Base-by-base conservation (phyloP, 2,329 filamentous ascomycete genomes). In the Orbilia blumenaviensis region DNA sequence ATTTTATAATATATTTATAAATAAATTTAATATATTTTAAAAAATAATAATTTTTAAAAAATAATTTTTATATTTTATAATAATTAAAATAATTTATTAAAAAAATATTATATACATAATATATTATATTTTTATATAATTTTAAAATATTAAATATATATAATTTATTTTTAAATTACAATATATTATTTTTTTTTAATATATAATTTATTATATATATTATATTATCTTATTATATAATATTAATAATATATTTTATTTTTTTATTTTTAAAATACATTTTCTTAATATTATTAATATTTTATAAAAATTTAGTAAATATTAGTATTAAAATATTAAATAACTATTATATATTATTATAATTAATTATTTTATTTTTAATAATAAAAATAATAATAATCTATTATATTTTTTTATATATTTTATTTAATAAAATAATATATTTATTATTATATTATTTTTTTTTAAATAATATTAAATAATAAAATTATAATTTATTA, bases 1-100 rank as follows among this genome's bases (percentile, higher is more conserved):
- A 46, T 8, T 8, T 46, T 46, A 16, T n/a, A 46, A 46, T 46
- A 16, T 32, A 54, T 54, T 54, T 14, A 54, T 54, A 54, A 29
- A 54, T 29, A 54, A 27, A 54, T 5, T 4, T 27, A 8, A 54
- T 54, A 54, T 29, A 54, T 27, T 29, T 54, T 27, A 54, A 32
- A 54, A 54, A 54, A 54, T 54, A 54, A 29, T 54, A 54, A 9
- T 32, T 21, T 29, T 25, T 21, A 4, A 50, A 4, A 50, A 50
- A 50, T 18, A 50, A 25, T 50, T 50, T 50, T 50, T 21, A 27
- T 25, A 54, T 29, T 54, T 54, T 54, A 8, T n/a, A n/a, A 7
- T 46, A n/a, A 46, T 46, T 46, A 46, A 46, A 46, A 16, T 54
- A 54, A 29, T 54, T 54, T 27, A 10, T n/a, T 54, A 21, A 54